Base-by-base conservation (phyloP, 345 rosid genomes). In the Ceriops zippeliana region DNA sequence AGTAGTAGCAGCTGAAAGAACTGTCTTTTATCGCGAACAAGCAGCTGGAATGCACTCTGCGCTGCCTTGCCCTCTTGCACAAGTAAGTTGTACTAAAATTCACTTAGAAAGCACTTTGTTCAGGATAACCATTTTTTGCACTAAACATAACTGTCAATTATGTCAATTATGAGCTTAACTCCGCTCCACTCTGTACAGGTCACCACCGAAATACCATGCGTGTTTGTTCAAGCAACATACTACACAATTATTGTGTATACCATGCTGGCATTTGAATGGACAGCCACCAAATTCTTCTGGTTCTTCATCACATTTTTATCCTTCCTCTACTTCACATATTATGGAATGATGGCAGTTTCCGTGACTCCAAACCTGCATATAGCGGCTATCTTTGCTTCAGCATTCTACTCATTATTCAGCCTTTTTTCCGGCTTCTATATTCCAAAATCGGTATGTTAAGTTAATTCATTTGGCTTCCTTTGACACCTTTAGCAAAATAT, bases 281-380 rank as follows among this genome's bases (percentile, higher is more conserved):
- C 83, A 27, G 74, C 71, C 4, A 82, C 70, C n/a, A 93, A 93
- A 74, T 87, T 89, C 84, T 82, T 83, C 70, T 87, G 97, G 89
- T 91, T 93, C 80, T 89, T 86, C 58, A 72, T 91, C 72, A 77
- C 84, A 58, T 95, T 95, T 79, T 86, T 89, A 79, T 84, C 96
- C 56, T 93, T 88, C 83, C 91, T 93, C 59, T 83, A 89, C 96
- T 93, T 83, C 89, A 88, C 97, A 47, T 95, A 87, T 84, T 95
- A 95, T 2, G 97, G 96, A 61, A 88, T 91, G 99, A 91, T 93
- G 99, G 73, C 95, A 0, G 96, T 89, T 62, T 75, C 99, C 19
- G 47, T 91, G 57, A 89, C 89, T 1, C 99, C 97, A 24, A 91
- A 88, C 78, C 89, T 82, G 62, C 96, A 93, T 81, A 82, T 89